Evolutionary conservation across 768 basidiomycete species (phyloP), one percentile per base, ranked within the genome.

Genomic region (Leucocoprinus sp.): DNA sequence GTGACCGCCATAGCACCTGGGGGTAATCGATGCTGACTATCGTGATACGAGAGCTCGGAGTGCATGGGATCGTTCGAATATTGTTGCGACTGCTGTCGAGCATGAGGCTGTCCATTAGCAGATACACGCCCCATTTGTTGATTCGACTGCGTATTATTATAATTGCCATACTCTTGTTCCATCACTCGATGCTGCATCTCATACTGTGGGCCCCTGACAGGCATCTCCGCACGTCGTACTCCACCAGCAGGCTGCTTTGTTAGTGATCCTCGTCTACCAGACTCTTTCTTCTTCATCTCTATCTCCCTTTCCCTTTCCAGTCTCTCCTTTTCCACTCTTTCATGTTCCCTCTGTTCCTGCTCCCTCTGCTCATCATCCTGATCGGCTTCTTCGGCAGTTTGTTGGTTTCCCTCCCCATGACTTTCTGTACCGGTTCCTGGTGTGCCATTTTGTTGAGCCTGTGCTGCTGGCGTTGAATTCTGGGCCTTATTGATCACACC

Each of bases 401-500:
- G 50, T 44, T 62, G 61, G 22, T 50, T 52, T 61, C 45, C 59
- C 51, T 60, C 60, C 28, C 65, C 64, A 42, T 61, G 56, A 40
- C 65, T 64, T n/a, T 62, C 55, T 18, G 55, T 60, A 26, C 37
- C 37, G 52, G 57, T 35, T 11, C 17, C 33, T 7, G 54, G 45
- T 21, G 51, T 58, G 29, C 64, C 62, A 7, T 53, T 39, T 0
- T 55, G 49, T 29, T 60, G 41, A 27, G 56, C 58, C 4, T 60
- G 48, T 6, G 56, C 60, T 64, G 64, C 27, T 50, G 67, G 59
- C 3, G 69, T 62, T 11, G 72, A 67, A 42, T 58, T 75, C 56
- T 82, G 84, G 15, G 89, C 78, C 65, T 95, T 93, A 64, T 97
- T 96, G 66, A 97, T 98, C 54, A 97, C 83, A 9, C 93, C 91